phyloP scores from a whole-genome alignment of 352 stramenopile genomes.

The Phytophthora agathidicida region DNA sequence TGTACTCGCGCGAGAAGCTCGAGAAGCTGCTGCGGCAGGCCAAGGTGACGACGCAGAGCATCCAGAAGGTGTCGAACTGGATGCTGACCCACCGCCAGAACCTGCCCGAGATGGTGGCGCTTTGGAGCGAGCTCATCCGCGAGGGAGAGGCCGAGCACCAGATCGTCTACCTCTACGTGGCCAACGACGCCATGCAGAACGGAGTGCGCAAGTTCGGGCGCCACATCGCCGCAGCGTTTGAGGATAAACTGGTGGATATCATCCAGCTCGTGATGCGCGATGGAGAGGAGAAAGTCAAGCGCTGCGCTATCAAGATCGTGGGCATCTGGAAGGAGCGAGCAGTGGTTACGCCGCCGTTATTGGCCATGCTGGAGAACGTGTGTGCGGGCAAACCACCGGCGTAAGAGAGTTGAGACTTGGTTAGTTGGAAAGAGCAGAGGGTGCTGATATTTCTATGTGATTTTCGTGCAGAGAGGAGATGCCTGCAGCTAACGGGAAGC shows the following conservation, averaged over 20 bases:
- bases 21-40: constrained; percentile 66
- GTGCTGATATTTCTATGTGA: constrained; percentile 13
- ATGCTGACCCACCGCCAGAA: constrained; percentile 71
- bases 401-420: constrained; percentile 31
- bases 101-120: constrained; percentile 62
- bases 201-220: constrained; percentile 83
- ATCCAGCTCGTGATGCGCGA: constrained; percentile 70
- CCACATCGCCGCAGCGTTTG: constrained; percentile 67
- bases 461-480: constrained; percentile 37
- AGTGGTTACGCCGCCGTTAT: constrained; percentile 54
- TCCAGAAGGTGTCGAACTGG: constrained; percentile 80
- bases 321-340: constrained; percentile 84
- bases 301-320: constrained; percentile 86
- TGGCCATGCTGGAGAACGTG: constrained; percentile 78
- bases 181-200: constrained; percentile 88
- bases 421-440: background rate
- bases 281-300: constrained; percentile 84
- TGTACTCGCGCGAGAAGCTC: constrained; percentile 68
- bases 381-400: constrained; percentile 68
- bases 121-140: constrained; percentile 61
- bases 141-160: constrained; percentile 67
- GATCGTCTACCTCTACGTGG: constrained; percentile 86
- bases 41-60: constrained; percentile 85
- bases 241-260: constrained; percentile 58
- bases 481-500: constrained; percentile 28